Percentiles rank a stretch among this genome's conserved stretches.
Evolutionary conservation across 139 green algal species (phyloP).

Genomic region (Coelastrella sp.): DNA sequence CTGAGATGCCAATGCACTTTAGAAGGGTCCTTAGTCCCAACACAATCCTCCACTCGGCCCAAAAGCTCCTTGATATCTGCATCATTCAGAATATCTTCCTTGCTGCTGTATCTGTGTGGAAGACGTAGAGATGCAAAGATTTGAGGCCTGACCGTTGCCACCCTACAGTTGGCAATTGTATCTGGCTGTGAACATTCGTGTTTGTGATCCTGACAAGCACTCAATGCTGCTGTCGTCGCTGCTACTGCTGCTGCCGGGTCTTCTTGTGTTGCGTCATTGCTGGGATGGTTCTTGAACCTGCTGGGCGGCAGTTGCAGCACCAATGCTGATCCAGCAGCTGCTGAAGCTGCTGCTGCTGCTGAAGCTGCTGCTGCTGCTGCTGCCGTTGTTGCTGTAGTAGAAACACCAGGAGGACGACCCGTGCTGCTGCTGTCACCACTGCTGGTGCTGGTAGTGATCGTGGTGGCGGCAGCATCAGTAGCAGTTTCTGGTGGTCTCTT

Average conservation of each 20-base stretch:
- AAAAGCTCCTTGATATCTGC: conserved; percentile 3
- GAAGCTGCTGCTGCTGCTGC: too few species aligned
- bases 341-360: conserved; percentile 1
- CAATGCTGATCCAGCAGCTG: background rate
- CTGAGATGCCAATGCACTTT: conserved; percentile 24
- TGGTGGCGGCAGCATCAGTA: too few species aligned
- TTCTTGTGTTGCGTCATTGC: background rate
- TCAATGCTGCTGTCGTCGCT: background rate
- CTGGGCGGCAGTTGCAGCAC: background rate
- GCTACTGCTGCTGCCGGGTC: too few species aligned
- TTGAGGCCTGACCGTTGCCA: background rate
- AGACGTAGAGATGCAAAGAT: background rate
- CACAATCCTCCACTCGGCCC: background rate
- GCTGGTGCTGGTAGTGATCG: too few species aligned
- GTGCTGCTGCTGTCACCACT: conserved; percentile 4
- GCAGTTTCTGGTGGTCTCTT: background rate
- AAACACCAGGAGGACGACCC: too few species aligned
- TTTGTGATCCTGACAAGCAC: background rate
- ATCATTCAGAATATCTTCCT: conserved; percentile 34
- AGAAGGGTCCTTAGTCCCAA: background rate
- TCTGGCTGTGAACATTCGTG: too few species aligned
- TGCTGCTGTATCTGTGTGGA: conserved; percentile 14
- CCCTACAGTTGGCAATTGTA: background rate
- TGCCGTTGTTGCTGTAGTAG: too few species aligned
- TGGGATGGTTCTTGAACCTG: background rate